These are phyloP conservation scores for Trichoderma semiorbis DNA, from an alignment of 2,329 filamentous ascomycete species.

Conservation along the genomic window DNA sequence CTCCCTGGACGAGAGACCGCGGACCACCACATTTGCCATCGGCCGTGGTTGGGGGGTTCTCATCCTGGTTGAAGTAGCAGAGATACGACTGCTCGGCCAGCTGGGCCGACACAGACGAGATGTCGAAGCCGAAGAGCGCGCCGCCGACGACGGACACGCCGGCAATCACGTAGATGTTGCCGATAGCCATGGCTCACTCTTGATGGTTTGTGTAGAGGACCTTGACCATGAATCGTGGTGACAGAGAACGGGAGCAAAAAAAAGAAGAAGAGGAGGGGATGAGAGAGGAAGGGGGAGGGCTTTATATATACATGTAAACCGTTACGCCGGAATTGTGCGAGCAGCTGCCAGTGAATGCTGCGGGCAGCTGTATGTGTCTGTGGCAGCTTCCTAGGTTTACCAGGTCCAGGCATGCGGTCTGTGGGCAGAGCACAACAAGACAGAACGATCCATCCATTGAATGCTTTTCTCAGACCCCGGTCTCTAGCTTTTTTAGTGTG, in stretches of 20 bases:
- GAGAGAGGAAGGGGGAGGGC: not conserved
- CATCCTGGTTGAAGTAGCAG: constrained; percentile 39
- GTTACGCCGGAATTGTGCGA: constrained; percentile 7
- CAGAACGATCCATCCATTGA: not conserved
- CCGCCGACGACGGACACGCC: constrained; percentile 38
- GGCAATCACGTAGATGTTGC: constrained; percentile 37
- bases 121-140: constrained; percentile 53
- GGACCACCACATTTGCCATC: constrained; percentile 34
- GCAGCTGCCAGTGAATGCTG: not conserved
- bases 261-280: not conserved
- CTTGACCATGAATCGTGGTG: constrained; percentile 2
- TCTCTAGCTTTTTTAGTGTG: not conserved
- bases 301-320: not conserved
- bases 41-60: constrained; percentile 31
- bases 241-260: not conserved
- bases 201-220: not conserved
- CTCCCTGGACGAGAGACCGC: constrained; percentile 45
- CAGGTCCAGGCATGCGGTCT: not conserved
- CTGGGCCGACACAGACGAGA: constrained; percentile 53
- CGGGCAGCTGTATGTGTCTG: not conserved
- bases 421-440: not conserved
- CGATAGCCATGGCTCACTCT: constrained; percentile 27
- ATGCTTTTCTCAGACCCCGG: not conserved
- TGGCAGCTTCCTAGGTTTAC: not conserved
- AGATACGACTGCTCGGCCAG: constrained; percentile 35